Evolutionary conservation across 140 eudicot species (phyloP).

Genomic region (Cichorium intybus): DNA sequence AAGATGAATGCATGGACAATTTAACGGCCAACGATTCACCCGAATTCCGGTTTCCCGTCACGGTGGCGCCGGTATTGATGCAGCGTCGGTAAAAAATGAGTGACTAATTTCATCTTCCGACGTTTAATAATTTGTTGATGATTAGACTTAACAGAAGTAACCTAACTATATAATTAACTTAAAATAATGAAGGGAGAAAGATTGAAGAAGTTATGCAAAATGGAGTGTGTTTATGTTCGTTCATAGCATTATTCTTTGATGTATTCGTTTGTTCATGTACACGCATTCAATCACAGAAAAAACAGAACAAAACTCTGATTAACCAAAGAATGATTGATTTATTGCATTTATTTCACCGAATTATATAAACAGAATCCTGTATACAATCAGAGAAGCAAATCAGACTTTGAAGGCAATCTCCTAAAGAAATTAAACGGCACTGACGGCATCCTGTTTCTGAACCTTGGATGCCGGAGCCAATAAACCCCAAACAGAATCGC

Average conservation of each 20-base stretch:
- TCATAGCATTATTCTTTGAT: not conserved
- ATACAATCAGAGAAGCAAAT: conserved; percentile 48
- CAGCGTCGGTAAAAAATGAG: too few species aligned
- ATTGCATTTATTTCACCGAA: conserved; percentile 15
- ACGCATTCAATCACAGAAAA: not conserved
- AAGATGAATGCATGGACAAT: too few species aligned
- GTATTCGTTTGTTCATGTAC: not conserved
- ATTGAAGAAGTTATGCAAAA: too few species aligned
- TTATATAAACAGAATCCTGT: conserved; percentile 15
- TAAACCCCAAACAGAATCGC: conserved; percentile 71
- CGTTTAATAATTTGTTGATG: too few species aligned
- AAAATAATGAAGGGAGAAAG: too few species aligned
- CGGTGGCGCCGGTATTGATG: too few species aligned
- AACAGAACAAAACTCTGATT: too few species aligned
- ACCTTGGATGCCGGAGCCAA: conserved; percentile 85
- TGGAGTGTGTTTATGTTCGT: not conserved
- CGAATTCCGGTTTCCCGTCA: too few species aligned
- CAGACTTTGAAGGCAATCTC: conserved; percentile 86
- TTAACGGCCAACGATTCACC: too few species aligned
- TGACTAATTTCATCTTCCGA: too few species aligned
- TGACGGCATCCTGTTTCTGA: conserved; percentile 79
- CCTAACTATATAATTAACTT: too few species aligned
- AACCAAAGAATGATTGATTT: conserved; percentile 21
- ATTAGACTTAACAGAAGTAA: too few species aligned
- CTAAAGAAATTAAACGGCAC: conserved; percentile 93